Base-by-base conservation (phyloP, 129 eudicot species). In the Smallanthus sonchifolius region DNA sequence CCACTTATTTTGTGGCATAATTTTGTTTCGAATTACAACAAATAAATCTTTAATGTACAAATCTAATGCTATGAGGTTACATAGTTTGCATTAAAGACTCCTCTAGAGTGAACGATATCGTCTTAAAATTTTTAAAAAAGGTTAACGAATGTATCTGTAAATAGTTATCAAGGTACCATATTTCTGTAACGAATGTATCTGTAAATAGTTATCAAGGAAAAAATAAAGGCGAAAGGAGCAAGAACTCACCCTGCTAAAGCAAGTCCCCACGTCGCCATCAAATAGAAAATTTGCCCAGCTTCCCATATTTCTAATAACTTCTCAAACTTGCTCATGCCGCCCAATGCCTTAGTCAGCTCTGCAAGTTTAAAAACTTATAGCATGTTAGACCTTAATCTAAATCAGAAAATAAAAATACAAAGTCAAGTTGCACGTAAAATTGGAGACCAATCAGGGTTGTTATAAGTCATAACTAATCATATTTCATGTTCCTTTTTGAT, bases 261-360 rank as follows among this genome's bases (percentile, higher is more conserved):
- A 83, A 92, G 96, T 35, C 98, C 98, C 98, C 98, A 92, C 30
- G 90, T 87, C n/a, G 92, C 89, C 49, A 92, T 83, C 54, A 88
- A 72, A 80, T 87, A 92, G 66, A 92, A 92, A 83, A 87, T 66
- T 72, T 77, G 83, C 69, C 96, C 98, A 19, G 89, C 90, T 47
- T 86, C 89, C 98, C 98, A 92, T 68, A 92, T 67, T 65, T 82
- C 75, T n/a, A 90, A 2, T 79, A 90, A 68, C 82, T 67, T 92
- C 80, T 92, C 96, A 40, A 87, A 70, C 86, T 92, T 92, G 80
- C 82, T 90, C 81, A 86, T 79, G 28, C 98, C 95, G 73, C 78
- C 85, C 67, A 92, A 64, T 24, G 95, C 88, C 71, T 84, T 86
- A 10, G 80, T 73, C 72, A 92, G 45, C 47, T 87, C 97, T 92